Conservation (phyloP, 352 stramenopile species). For the Globisporangium solare region DNA sequence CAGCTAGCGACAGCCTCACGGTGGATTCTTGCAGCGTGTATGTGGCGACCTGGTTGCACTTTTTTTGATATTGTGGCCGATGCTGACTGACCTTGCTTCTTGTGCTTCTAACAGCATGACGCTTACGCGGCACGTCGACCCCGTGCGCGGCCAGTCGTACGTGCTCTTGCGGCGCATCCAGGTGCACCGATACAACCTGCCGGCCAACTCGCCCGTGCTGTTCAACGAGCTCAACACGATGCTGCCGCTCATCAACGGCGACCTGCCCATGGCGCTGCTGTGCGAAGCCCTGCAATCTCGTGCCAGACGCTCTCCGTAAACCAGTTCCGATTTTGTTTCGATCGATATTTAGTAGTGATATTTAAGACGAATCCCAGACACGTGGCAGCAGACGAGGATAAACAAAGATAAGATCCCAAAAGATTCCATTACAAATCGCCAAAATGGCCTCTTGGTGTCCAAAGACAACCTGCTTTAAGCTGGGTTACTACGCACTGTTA, state of each 20-base stretch:
- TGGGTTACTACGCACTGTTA: no score
- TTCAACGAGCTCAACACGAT: slow-evolving; percentile 31
- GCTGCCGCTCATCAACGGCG: slow-evolving; percentile 41
- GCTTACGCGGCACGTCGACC: slow-evolving; percentile 22
- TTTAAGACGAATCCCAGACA: neutral
- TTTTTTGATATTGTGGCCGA: neutral
- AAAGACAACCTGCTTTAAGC: no score
- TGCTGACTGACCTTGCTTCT: neutral
- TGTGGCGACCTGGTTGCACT: slow-evolving; percentile 2
- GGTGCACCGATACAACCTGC: slow-evolving; percentile 44
- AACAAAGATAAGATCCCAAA: no score
- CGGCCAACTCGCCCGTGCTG: slow-evolving; percentile 31
- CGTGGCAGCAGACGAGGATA: no score
- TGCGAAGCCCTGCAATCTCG: slow-evolving; percentile 15
- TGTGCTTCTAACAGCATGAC: slow-evolving; percentile 8
- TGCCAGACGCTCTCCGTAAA: slow-evolving; percentile 2
- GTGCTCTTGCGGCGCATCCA: slow-evolving; percentile 36
- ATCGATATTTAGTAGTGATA: neutral
- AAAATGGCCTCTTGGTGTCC: no score
- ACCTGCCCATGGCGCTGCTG: slow-evolving; percentile 44
- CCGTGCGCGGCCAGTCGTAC: slow-evolving; percentile 15
- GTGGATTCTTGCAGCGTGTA: slow-evolving; percentile 17
- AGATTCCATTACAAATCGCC: no score
- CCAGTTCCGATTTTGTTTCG: neutral
- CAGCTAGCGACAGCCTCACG: slow-evolving; percentile 8